Base-by-base conservation (phyloP, 345 rosid genomes). In the Garcia nutans region DNA sequence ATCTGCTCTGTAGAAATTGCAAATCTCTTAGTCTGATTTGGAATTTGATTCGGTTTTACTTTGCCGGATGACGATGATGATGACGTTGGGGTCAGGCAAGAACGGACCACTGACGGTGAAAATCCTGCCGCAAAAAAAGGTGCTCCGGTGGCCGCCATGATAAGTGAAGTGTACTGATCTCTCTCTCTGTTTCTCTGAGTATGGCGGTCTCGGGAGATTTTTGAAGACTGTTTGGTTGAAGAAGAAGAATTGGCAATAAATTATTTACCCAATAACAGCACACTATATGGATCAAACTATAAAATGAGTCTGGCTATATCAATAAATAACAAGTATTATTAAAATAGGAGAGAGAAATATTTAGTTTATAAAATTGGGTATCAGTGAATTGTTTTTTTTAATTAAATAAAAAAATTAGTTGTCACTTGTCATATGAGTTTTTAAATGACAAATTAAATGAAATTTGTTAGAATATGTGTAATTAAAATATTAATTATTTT, bases 81-180 rank as follows among this genome's bases (percentile, higher is more conserved):
- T 33, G 37, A 10, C 0, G 62, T 58, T 58, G 64, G n/a, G 22
- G 72, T 17, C 26, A 23, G 15, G 65, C 71, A 74, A 42, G 77
- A 81, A 71, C 57, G 82, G 55, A 41, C 56, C 55, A 37, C 62
- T 37, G 80, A 24, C 59, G 47, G 24, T 11, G 76, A 19, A 45
- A 59, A 31, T 24, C 76, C 45, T 68, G 83, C 12, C 9, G 77
- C 50, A 52, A 72, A 70, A 47, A 70, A 22, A 41, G 68, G 58
- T 37, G 76, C 74, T 59, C 76, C 81, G 28, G 77, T 12, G 44
- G 76, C 75, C 67, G 79, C 78, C 83, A 79, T 71, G 76, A 44
- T 11, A 19, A 0, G 19, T 56, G 12, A 11, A 0, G 19, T 17
- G 58, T 19, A 33, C 57, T 15, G 11, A n/a, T 24, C 37, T 19